Evolutionary conservation across 139 green algal species (phyloP), one percentile per base, ranked within the genome.

Genomic region (Micromonas pusilla): DNA sequence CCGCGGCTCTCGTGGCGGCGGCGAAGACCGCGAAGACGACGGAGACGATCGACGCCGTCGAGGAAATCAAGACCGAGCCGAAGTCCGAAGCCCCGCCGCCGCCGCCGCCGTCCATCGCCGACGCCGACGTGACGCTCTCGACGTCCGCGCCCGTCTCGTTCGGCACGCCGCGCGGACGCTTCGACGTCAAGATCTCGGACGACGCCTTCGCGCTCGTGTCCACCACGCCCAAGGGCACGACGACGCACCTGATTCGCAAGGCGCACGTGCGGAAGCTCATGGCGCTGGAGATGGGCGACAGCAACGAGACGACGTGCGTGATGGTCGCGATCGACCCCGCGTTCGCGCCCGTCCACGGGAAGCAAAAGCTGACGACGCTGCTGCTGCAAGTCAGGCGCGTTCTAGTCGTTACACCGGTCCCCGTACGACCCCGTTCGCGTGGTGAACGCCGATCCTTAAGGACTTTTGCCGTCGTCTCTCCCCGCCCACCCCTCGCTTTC

Each of bases 181-280:
- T 52, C 65, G 65, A 72, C 4, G 26, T 13, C 13, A 26, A 72
- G 26, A 5, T 39, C 4, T 26, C 38, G 28, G 26, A 13, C 21
- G 33, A 72, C 65, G 65, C n/a, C 4, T 39, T 38, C n/a, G 65
- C 38, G 28, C 65, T 72, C 28, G 65, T 45, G 65, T 26, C 36
- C n/a, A 25, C n/a, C 32, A 72, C 13, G 65, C 26, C 65, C 13
- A 52, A 52, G 13, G 21, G 28, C 36, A 26, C 38, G 3, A 52
- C 13, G 65, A 26, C 65, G 65, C 4, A 39, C 65, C 4, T 45
- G 65, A 26, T 32, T 20, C 28, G 65, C 3, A 9, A 9, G 9
- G 9, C 9, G 45, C 45, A 57, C 45, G 45, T 72, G 23, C 65
- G 65, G 38, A 38, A 16, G 28, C n/a, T 45, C n/a, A 52, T 72